Base-by-base conservation (phyloP, 768 basidiomycete genomes). In the Leccinum olivaceopallidum region DNA sequence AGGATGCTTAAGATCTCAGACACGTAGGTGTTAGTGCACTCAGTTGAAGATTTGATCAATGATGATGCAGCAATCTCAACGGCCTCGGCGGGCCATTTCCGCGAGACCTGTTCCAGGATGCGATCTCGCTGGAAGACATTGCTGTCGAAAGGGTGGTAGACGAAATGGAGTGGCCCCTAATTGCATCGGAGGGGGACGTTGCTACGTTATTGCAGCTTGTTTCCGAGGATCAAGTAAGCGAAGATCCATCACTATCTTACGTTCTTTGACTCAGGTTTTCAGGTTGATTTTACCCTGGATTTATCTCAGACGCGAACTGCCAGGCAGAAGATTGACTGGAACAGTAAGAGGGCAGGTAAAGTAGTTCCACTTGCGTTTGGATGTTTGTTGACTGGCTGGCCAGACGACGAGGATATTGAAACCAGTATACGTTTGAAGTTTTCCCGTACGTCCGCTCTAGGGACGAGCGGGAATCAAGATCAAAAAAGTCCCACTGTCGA, bases 391-490 rank as follows among this genome's bases (percentile, higher is more conserved):
- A 63, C 56, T 53, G 22, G 61, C 42, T 36, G 30, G 48, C 42
- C 63, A 94, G 92, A 92, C 69, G 92, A 95, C 67, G 89, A 93
- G 72, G 84, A 93, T 66, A 87, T 93, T 53, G 92, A 95, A 74
- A 90, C 88, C 5, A 71, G 76, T 8, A 77, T 94, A 55, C 76
- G 76, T 62, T 77, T 87, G 53, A 81, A 75, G 55, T 79, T 79
- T 62, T 65, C 69, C 59, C 49, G 50, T 42, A 49, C 28, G 26
- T n/a, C 56, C n/a, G 53, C 42, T 16, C 13, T 52, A 26, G 71
- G 67, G 36, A 37, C 70, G 36, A 55, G 57, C 18, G 69, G 66
- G 24, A 56, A 53, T 42, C 60, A 57, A 44, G 58, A 61, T 24
- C 61, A 53, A 37, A 37, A 67, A 49, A 64, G 59, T 24, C 59